A percentile compares a stretch with the other conserved stretches of the same genome.
Evolutionary conservation across 352 stramenopile species (phyloP).

Genomic region (Globisporangium recalcitrans): DNA sequence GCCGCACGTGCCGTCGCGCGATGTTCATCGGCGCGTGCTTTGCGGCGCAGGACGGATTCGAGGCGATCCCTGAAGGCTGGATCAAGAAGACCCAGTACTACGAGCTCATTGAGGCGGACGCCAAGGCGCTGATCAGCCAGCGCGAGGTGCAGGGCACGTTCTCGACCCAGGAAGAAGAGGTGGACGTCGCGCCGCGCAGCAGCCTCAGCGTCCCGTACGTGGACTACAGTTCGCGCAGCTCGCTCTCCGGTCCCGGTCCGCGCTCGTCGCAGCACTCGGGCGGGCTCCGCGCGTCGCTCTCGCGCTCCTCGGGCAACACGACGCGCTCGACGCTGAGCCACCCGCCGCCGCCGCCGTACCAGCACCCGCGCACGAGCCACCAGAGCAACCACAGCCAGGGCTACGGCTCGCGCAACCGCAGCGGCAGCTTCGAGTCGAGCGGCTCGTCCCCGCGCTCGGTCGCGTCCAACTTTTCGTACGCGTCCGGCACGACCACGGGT

Average conservation of each 20-base stretch:
- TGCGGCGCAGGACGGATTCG: constrained; percentile 62
- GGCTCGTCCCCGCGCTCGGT: constrained; percentile 59
- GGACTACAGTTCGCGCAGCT: constrained; percentile 47
- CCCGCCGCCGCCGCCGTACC: constrained; percentile 2
- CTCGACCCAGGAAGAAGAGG: constrained; percentile 33
- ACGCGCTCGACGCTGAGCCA: constrained; percentile 9
- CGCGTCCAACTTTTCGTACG: constrained; percentile 78
- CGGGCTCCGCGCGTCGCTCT: constrained; percentile 8
- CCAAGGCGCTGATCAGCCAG: constrained; percentile 56
- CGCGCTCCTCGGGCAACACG: constrained; percentile 3
- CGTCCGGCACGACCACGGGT: constrained; percentile 56
- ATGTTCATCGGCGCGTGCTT: constrained; percentile 85
- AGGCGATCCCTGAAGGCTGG: constrained; percentile 64
- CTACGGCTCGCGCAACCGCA: constrained; percentile 22
- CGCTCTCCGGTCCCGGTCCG: constrained; percentile 32
- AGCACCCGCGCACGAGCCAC: constrained; percentile 10
- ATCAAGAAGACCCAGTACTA: constrained; percentile 81
- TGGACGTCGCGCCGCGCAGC: constrained; percentile 32
- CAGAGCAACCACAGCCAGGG: constrained; percentile 1
- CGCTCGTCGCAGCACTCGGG: constrained; percentile 19
- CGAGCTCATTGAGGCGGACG: constrained; percentile 73
- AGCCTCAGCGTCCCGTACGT: constrained; percentile 42
- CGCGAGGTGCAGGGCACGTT: constrained; percentile 50
- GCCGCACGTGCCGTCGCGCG: constrained; percentile 64
- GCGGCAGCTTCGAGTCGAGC: constrained; percentile 53